Base-by-base conservation (phyloP, 2,329 filamentous ascomycete species). In the Penicillium italicum region DNA sequence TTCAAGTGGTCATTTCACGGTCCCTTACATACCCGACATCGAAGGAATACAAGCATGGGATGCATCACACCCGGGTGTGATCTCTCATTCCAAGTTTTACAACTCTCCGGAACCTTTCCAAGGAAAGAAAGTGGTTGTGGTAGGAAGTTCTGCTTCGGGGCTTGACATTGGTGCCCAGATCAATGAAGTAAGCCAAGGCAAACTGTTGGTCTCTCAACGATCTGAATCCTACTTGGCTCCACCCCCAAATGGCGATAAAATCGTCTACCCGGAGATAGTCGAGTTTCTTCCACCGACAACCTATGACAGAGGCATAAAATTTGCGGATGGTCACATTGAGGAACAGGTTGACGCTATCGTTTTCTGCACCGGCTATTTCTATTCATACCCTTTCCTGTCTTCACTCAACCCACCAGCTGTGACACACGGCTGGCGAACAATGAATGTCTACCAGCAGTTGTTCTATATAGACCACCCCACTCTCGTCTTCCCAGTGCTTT, bases 331-430 rank as follows among this genome's bases (percentile, higher is more conserved):
- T 2, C 78, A 78, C 0, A 68, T 87, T 10, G 88, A 91, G 66
- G 75, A 75, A 3, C 77, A 85, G 33, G 74, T 97, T 53, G 92
- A 97, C 66, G 82, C 84, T 1, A 76, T 97, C 6, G 70, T 97
- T 28, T 97, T 93, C 72, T 92, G 90, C 70, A 97, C 93, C 0
- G 93, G 93, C 0, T 97, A 95, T 66, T 83, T 96, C 54, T 96
- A 90, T 74, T 86, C 87, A 5, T 89, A 88, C 55, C 91, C 91
- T 0, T 97, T 96, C 67, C 69, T 86, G 4, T 70, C 73, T 3
- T 70, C 70, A 0, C 67, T 84, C 3, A 51, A 72, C 1, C 80
- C 85, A 0, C 77, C 83, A 0, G 69, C 91, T 2, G 80, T 92
- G 53, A 85, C 82, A 0, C 82, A 85, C 52, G 92, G 92, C 0